Evolutionary conservation across 148 eudicot genomes (phyloP).

Genomic region (Rhododendron simsii): DNA sequence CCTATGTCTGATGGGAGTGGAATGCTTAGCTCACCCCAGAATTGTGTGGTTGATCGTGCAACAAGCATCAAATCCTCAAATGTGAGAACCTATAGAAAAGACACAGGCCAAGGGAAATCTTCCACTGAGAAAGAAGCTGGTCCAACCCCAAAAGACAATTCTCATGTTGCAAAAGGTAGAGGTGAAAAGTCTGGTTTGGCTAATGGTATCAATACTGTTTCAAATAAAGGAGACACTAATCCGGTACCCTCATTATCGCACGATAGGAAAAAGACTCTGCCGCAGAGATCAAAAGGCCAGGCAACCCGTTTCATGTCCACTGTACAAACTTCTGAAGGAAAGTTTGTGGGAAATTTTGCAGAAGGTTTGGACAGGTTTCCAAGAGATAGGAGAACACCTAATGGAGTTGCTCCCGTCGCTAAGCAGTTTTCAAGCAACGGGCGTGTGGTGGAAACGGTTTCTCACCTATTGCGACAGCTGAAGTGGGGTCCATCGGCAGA

Average conservation of each 20-base stretch:
- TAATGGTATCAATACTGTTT: slow-evolving; percentile 23
- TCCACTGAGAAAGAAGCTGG: slow-evolving; percentile 29
- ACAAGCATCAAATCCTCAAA: slow-evolving; percentile 41
- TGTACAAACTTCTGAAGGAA: slow-evolving; percentile 34
- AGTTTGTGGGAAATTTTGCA: slow-evolving; percentile 20
- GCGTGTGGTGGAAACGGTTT: slow-evolving; percentile 49
- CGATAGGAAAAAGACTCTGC: slow-evolving; percentile 28
- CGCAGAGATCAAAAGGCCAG: slow-evolving; percentile 39
- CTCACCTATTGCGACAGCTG: slow-evolving; percentile 49
- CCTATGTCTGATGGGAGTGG: slow-evolving; percentile 62
- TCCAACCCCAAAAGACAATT: slow-evolving; percentile 28
- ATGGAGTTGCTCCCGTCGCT: slow-evolving; percentile 25
- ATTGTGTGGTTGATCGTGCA: slow-evolving; percentile 43
- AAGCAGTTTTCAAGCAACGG: slow-evolving; percentile 48
- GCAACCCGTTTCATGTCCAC: slow-evolving; percentile 25
- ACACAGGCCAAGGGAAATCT: slow-evolving; percentile 28
- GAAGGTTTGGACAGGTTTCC: slow-evolving; percentile 31
- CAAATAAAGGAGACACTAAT: slow-evolving; percentile 22
- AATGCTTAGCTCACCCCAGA: slow-evolving; percentile 27
- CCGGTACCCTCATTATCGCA: slow-evolving; percentile 20
- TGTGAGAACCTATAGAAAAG: slow-evolving; percentile 38
- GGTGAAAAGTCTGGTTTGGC: slow-evolving; percentile 27
- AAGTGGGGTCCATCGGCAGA: slow-evolving; percentile 87
- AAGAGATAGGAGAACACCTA: slow-evolving; percentile 32
- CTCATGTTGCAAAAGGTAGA: slow-evolving; percentile 32